Base-by-base conservation (phyloP, 2,329 filamentous ascomycete species). In the Exophiala sideris region DNA sequence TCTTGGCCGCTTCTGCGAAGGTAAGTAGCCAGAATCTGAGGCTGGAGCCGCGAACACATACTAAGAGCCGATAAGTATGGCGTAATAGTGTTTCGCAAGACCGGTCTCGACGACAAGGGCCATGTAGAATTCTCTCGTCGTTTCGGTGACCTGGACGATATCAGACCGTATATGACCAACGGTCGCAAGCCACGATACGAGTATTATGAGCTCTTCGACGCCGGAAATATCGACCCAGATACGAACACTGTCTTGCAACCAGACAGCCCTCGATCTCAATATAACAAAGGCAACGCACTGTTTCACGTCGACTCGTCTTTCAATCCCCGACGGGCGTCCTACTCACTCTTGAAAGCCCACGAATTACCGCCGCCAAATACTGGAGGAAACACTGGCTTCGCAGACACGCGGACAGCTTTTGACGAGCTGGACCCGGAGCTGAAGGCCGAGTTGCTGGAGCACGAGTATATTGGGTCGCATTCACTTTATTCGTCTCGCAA, bases 231-330 rank as follows among this genome's bases (percentile, higher is more conserved):
- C 16, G 73, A 80, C 47, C 69, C 70, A 1, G 73, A 80, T 32
- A 59, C 57, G n/a, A 74, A 74, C 48, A 66, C 66, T 0, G 61
- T 78, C 2, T 68, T 79, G 16, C 66, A 70, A 20, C 63, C 71
- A 5, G 67, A 72, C 48, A 70, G 53, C 45, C 34, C 50, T 2
- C 45, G 57, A 10, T 50, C 57, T 5, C 57, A 59, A 24, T 59
- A 59, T 16, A 60, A 45, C 35, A 56, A 70, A 62, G 77, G 75
- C 32, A 82, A 82, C 60, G 68, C 65, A 2, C 68, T 81, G 9
- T 83, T 79, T 66, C 80, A 83, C 58, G 74, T 74, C n/a, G 80
- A 82, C 65, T 78, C 74, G 18, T 76, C 73, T 10, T 82, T 79
- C 68, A 81, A 82, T 60, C 77, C 78, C 9, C 76, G 76, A 2